phyloP scores from a whole-genome alignment of 805 yeast genomes.

The Saccharomycopsis schoenii region DNA sequence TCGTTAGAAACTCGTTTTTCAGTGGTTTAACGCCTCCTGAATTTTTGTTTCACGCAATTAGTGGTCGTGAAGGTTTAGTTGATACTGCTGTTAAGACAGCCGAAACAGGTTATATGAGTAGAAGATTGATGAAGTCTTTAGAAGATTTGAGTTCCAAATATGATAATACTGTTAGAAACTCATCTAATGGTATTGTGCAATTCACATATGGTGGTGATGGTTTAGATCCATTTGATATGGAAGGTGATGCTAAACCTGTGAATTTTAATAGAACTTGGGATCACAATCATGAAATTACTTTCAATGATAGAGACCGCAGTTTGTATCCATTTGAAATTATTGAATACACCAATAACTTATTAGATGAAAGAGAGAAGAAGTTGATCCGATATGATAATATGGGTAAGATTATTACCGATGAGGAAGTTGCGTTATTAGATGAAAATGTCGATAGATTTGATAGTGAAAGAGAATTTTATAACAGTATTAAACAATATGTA shows the following conservation, averaged over 20 bases:
- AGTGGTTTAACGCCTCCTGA: constrained; percentile 95
- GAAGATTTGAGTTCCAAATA: constrained; percentile 92
- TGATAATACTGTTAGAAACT: constrained; percentile 90
- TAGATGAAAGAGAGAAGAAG: constrained; percentile 50
- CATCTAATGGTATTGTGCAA: constrained; percentile 93
- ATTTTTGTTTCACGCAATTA: constrained; percentile 94
- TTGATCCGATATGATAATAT: constrained; percentile 64
- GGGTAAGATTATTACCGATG: constrained; percentile 42
- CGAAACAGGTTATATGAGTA: constrained; percentile 97
- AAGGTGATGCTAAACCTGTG: constrained; percentile 96
- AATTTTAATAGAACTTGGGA: constrained; percentile 92
- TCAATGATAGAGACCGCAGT: constrained; percentile 41
- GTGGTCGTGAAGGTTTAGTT: constrained; percentile 98
- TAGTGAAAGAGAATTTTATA: constrained; percentile 78
- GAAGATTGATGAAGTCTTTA: constrained; percentile 93
- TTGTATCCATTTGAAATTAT: constrained; percentile 63
- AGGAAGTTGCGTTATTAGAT: constrained; percentile 35
- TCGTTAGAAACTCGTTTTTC: constrained; percentile 90
- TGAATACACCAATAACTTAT: constrained; percentile 41
- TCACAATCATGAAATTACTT: constrained; percentile 69
- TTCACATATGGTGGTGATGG: constrained; percentile 99
- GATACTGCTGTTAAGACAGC: constrained; percentile 99
- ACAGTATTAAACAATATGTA: constrained; percentile 61
- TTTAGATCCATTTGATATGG: constrained; percentile 97
- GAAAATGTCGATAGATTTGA: constrained; percentile 76